A percentile compares a stretch with the other conserved stretches of the same genome.
phyloP scores from a whole-genome alignment of 495 filamentous ascomycete genomes.

The Lentithecium fluviatile region DNA sequence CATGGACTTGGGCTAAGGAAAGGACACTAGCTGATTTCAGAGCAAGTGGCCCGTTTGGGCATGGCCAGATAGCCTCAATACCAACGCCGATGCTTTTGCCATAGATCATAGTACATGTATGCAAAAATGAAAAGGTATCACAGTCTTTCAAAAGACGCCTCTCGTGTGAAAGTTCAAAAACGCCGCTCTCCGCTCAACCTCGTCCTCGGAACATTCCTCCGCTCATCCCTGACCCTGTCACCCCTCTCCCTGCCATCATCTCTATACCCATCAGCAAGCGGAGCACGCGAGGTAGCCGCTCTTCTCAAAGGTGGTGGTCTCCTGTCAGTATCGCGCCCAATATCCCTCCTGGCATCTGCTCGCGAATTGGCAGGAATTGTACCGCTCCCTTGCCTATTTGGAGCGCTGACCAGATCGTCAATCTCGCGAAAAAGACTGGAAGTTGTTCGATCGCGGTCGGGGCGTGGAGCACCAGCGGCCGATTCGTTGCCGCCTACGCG shows the following conservation, averaged over 20 bases:
- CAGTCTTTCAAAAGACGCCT: no score
- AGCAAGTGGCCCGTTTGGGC: no score
- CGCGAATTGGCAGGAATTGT: background rate
- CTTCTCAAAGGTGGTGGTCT: slow-evolving; percentile 7
- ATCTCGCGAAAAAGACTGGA: slow-evolving; percentile 23
- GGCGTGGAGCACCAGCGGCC: background rate
- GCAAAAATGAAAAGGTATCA: no score
- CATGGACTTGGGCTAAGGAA: no score
- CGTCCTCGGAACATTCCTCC: background rate
- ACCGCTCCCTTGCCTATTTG: background rate
- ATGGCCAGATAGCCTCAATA: no score
- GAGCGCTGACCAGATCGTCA: slow-evolving; percentile 10
- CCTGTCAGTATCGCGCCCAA: background rate
- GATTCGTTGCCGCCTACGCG: background rate
- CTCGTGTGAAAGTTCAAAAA: no score
- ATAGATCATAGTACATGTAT: no score
- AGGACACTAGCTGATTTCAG: no score
- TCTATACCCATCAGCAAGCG: background rate
- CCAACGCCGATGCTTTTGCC: no score
- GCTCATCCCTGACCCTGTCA: background rate
- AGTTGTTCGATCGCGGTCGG: slow-evolving; percentile 1
- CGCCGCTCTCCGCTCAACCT: background rate
- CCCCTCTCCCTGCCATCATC: background rate
- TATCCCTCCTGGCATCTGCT: background rate
- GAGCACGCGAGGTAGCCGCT: slow-evolving; percentile 2